Base-by-base conservation (phyloP, 2,329 filamentous ascomycete genomes). In the Xylaria sp. region DNA sequence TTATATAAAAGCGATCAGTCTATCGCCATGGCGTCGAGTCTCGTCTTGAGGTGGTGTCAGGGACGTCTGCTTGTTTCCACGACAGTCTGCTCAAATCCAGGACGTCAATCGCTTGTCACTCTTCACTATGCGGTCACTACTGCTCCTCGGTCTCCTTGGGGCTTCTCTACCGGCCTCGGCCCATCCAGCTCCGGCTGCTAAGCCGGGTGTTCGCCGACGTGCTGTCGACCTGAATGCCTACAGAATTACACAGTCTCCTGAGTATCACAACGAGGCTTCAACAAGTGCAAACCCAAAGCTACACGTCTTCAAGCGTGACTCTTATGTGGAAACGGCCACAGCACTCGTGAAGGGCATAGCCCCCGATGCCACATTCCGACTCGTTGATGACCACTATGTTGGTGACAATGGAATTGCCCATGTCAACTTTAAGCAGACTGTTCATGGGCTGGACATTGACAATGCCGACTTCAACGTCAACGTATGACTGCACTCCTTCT, bases 391-490 rank as follows among this genome's bases (percentile, higher is more conserved):
- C 73, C 82, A 85, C 72, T 89, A 89, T 59, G 80, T 86, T 12
- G 83, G 87, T n/a, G 77, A 73, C 55, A 88, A 88, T 63, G 86
- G 87, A 9, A 80, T 90, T 68, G 82, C 82, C 0, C 88, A 90
- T 73, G 86, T 89, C 71, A 83, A 88, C 76, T 88, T 89, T 75
- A 87, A 86, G 78, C 88, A 90, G 78, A 89, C 86, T 0, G 79
- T 82, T 7, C 85, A 89, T 63, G 87, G 84, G 1, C 75, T 89
- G 28, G 88, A 89, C 69, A 84, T 90, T 68, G 88, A 89, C 72
- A 89, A 89, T 72, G 86, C 85, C 0, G 86, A 88, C 74, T 88
- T 89, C 73, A 88, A 89, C 61, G 85, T 89, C 57, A 89, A 89
- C 70, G 86, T 89, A 72, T 79, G 86, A 80, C 39, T 13, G 3